Base-by-base conservation (phyloP, 2,329 filamentous ascomycete genomes). In the Neodidymelliopsis sp. region DNA sequence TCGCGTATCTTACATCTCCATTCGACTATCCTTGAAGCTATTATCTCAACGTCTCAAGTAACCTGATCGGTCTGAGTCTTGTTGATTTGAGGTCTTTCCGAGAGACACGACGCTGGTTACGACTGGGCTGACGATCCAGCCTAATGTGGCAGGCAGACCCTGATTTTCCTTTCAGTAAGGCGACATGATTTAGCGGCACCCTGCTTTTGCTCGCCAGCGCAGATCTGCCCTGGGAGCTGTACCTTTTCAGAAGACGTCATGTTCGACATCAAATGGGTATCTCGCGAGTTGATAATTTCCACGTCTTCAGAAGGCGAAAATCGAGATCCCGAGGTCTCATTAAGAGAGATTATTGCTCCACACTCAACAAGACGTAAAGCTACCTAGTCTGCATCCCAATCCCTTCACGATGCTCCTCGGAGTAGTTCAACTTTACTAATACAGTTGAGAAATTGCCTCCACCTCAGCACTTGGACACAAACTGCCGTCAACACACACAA, bases 231-330 rank as follows among this genome's bases (percentile, higher is more conserved):
- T 39, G n/a, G 20, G 24, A 36, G 20, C 6, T 35, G 35, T 41
- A 2, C 16, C 19, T 34, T 29, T 40, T 40, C 20, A 4, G 29
- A n/a, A 25, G 30, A 45, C 29, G 40, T 45, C 47, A 45, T 45
- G 19, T 50, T 44, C 20, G n/a, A 45, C 40, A 20, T 28, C 9
- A 6, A 19, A n/a, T n/a, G n/a, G n/a, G n/a, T n/a, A n/a, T n/a
- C n/a, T n/a, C n/a, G n/a, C n/a, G n/a, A n/a, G n/a, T n/a, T n/a
- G n/a, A n/a, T n/a, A n/a, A n/a, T n/a, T n/a, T n/a, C n/a, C n/a
- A n/a, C n/a, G n/a, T n/a, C n/a, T n/a, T n/a, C n/a, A n/a, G n/a
- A n/a, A n/a, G n/a, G n/a, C n/a, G n/a, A n/a, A n/a, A n/a, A n/a
- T n/a, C n/a, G n/a, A n/a, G n/a, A n/a, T n/a, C n/a, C n/a, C n/a